These are phyloP conservation scores for Stemphylium vesicarium DNA, from an alignment of 2,329 filamentous ascomycete genomes.

Conservation along the genomic window DNA sequence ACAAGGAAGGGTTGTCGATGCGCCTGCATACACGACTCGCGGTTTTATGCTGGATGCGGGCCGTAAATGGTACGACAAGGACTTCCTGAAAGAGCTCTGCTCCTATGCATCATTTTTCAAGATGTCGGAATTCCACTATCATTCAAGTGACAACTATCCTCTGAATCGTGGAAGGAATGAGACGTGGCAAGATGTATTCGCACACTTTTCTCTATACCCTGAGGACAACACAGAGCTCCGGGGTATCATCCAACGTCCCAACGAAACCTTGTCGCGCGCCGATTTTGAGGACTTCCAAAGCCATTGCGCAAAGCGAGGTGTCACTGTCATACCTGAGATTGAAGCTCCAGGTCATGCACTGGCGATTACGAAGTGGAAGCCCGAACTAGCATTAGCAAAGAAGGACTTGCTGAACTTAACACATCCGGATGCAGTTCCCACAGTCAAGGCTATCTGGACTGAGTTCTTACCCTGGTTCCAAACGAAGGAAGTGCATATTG, in stretches of 20 bases:
- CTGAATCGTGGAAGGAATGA: constrained; percentile 56
- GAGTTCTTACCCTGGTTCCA: constrained; percentile 50
- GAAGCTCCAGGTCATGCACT: constrained; percentile 48
- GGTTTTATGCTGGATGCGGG: constrained; percentile 56
- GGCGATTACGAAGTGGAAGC: constrained; percentile 50
- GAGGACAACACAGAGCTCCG: constrained; percentile 42
- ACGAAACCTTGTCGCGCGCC: constrained; percentile 43
- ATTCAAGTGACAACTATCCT: constrained; percentile 58
- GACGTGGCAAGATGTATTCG: constrained; percentile 56
- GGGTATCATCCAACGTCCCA: constrained; percentile 43
- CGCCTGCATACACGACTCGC: constrained; percentile 54
- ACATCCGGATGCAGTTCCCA: constrained; percentile 46
- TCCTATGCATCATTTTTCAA: constrained; percentile 57
- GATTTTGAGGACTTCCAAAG: constrained; percentile 47
- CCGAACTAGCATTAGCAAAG: constrained; percentile 45
- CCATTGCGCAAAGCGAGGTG: constrained; percentile 44
- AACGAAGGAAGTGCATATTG: constrained; percentile 48
- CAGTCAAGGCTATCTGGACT: constrained; percentile 46
- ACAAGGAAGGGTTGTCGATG: constrained; percentile 43
- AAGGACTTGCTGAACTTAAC: constrained; percentile 47
- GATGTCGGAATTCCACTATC: constrained; percentile 58
- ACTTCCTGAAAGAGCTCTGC: constrained; percentile 54
- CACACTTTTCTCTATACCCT: constrained; percentile 53
- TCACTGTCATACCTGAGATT: constrained; percentile 49
- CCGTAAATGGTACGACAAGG: constrained; percentile 53